Evolutionary conservation across 139 green algal species (phyloP).

Genomic region (Trebouxia sp.): DNA sequence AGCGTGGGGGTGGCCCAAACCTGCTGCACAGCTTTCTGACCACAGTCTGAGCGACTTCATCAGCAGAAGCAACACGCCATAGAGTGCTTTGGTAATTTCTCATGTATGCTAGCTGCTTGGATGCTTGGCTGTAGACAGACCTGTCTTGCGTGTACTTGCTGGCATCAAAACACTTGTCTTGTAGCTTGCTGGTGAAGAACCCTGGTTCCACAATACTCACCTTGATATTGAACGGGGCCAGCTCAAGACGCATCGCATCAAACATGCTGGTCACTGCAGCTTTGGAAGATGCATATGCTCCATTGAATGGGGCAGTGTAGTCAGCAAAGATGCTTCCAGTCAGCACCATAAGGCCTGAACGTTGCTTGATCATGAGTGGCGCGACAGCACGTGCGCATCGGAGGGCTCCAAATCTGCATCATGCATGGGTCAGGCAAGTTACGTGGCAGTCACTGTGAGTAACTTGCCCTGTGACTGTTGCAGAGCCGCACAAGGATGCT

Average conservation of each 20-base stretch:
- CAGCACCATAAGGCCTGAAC: neutral
- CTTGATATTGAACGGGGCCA: neutral
- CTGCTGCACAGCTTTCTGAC: neutral
- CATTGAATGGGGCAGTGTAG: constrained; percentile 9
- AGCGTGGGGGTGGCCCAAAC: neutral
- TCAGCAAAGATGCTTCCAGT: constrained; percentile 18
- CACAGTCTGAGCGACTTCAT: neutral
- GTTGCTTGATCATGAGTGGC: neutral
- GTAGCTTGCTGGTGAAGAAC: constrained; percentile 4
- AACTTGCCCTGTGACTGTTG: neutral
- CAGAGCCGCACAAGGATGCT: neutral
- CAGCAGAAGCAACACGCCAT: neutral
- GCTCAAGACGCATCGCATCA: constrained; percentile 11
- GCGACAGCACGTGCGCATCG: constrained; percentile 3
- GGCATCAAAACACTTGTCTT: neutral
- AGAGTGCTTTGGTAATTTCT: neutral
- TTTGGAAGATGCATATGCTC: constrained; percentile 13
- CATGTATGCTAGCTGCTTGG: neutral
- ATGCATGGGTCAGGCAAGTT: no score
- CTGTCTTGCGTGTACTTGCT: neutral
- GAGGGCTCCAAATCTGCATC: neutral
- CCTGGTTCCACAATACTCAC: neutral
- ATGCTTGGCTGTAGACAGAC: constrained; percentile 4
- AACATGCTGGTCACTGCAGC: constrained; percentile 1
- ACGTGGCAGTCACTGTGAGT: no score